Evolutionary conservation across 1,139 yeast species (phyloP).

Genomic region (Scheffersomyces titani): DNA sequence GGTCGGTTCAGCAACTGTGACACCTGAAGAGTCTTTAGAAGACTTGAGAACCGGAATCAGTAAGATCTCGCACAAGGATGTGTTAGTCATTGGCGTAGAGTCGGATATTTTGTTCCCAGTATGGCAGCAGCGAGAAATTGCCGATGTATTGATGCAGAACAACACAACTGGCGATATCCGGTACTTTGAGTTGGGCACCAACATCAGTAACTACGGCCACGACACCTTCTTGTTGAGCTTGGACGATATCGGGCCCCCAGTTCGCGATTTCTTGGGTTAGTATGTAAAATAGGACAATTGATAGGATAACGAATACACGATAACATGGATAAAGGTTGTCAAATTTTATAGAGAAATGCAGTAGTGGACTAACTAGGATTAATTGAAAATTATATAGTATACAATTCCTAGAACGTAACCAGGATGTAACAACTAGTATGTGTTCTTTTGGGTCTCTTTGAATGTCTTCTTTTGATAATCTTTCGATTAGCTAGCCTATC

Average conservation of each 20-base stretch:
- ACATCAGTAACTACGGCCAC: slow-evolving; percentile 81
- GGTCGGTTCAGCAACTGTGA: slow-evolving; percentile 29
- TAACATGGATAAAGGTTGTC: neutral
- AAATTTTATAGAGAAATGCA: neutral
- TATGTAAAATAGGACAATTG: neutral
- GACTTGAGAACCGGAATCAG: slow-evolving; percentile 71
- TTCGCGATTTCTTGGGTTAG: slow-evolving; percentile 56
- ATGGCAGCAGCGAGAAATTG: slow-evolving; percentile 90
- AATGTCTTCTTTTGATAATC: neutral
- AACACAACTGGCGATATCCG: slow-evolving; percentile 35
- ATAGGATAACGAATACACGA: neutral
- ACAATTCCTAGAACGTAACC: neutral
- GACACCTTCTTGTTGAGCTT: slow-evolving; percentile 83
- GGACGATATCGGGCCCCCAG: slow-evolving; percentile 78
- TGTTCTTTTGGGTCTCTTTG: neutral
- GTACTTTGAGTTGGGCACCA: slow-evolving; percentile 75
- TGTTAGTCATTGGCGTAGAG: slow-evolving; percentile 85
- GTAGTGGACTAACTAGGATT: neutral
- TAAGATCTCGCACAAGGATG: slow-evolving; percentile 62
- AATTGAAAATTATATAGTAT: neutral
- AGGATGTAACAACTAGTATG: neutral
- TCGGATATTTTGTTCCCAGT: slow-evolving; percentile 90
- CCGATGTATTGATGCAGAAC: slow-evolving; percentile 53
- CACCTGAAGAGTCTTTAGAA: slow-evolving; percentile 53
- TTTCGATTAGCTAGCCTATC: no score